Conservation (phyloP, 2,329 filamentous ascomycete genomes). For the Clonostachys byssicola region DNA sequence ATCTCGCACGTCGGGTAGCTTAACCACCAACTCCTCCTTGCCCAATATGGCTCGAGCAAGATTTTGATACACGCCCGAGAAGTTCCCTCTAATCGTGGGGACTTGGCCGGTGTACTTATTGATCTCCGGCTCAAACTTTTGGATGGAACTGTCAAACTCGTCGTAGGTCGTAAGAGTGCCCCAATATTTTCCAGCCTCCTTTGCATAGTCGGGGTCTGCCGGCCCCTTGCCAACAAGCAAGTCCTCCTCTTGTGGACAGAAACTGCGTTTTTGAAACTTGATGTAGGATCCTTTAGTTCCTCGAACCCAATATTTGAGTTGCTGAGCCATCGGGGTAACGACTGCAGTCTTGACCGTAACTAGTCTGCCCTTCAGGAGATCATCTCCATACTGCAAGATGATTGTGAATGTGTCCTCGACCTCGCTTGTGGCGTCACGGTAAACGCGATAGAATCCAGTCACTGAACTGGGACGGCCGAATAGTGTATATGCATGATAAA, state of each 20-base stretch:
- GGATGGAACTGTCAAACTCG: constrained; percentile 21
- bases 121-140: constrained; percentile 19
- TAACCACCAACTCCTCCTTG: constrained; percentile 47
- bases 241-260: constrained; percentile 65
- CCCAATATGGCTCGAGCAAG: constrained; percentile 40
- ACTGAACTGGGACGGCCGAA: constrained; percentile 66
- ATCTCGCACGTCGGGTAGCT: constrained; percentile 44
- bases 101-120: constrained; percentile 27
- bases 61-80: constrained; percentile 33
- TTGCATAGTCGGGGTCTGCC: constrained; percentile 58
- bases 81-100: constrained; percentile 30
- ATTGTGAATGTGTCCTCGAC: constrained; percentile 49
- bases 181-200: constrained; percentile 38
- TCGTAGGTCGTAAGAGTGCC: constrained; percentile 26
- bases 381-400: constrained; percentile 55
- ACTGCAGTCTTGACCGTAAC: constrained; percentile 61
- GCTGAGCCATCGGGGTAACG: constrained; percentile 61
- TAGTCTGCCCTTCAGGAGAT: constrained; percentile 40
- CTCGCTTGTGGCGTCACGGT: constrained; percentile 45
- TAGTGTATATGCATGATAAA: constrained; percentile 69
- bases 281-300: constrained; percentile 73
- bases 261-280: constrained; percentile 53
- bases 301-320: constrained; percentile 68
- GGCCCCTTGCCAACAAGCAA: constrained; percentile 60
- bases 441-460: constrained; percentile 62